phyloP scores from a whole-genome alignment of 2,329 filamentous ascomycete genomes.

The Cryphonectria parasitica region DNA sequence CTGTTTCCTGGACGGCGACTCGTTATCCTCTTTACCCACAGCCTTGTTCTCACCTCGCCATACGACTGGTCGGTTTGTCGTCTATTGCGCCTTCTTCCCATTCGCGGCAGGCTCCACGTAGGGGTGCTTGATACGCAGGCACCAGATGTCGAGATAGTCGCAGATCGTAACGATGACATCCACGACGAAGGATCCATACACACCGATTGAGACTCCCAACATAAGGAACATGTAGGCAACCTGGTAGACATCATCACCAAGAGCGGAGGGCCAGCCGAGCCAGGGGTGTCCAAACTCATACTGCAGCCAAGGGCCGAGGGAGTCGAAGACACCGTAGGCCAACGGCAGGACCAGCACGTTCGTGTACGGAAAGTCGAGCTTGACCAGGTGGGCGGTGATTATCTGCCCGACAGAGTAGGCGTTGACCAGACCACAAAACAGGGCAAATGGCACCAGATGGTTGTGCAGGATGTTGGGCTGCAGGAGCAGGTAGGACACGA shows the following conservation, averaged over 20 bases:
- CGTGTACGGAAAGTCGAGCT: slow-evolving; percentile 85
- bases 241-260: slow-evolving; percentile 81
- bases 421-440: slow-evolving; percentile 89
- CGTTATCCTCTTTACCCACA: neutral
- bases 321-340: slow-evolving; percentile 77
- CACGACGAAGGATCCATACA: slow-evolving; percentile 97
- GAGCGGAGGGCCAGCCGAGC: slow-evolving; percentile 76
- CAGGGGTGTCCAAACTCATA: slow-evolving; percentile 57
- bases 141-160: slow-evolving; percentile 98
- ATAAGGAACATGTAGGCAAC: slow-evolving; percentile 89
- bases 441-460: slow-evolving; percentile 85
- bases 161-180: slow-evolving; percentile 98
- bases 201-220: slow-evolving; percentile 79
- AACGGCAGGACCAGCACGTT: slow-evolving; percentile 85
- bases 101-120: slow-evolving; percentile 48
- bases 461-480: slow-evolving; percentile 81
- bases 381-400: slow-evolving; percentile 91
- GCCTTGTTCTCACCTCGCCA: neutral
- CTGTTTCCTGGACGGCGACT: neutral
- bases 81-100: slow-evolving; percentile 25
- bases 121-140: slow-evolving; percentile 92
- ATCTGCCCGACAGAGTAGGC: slow-evolving; percentile 95
- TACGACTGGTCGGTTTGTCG: neutral
- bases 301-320: slow-evolving; percentile 71
- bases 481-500: slow-evolving; percentile 79